Evolutionary conservation across 2,329 filamentous ascomycete species (phyloP).

Genomic region (Eutypa lata): DNA sequence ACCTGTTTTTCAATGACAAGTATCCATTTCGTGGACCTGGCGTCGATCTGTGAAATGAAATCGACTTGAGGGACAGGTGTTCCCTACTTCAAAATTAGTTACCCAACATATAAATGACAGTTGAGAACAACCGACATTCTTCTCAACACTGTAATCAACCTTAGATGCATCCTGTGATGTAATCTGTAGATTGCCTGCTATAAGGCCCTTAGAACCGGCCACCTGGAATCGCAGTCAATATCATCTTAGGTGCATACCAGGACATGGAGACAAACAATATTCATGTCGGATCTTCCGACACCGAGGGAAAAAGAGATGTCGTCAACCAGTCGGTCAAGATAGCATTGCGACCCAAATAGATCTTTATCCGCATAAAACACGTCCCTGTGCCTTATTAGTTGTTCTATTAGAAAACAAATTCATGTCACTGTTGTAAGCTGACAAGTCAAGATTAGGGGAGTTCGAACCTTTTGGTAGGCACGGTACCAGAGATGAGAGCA

Average conservation of each 20-base stretch:
- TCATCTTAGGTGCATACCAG: background rate
- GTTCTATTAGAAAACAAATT: background rate
- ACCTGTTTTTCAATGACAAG: conserved; percentile 80
- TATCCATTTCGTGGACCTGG: conserved; percentile 57
- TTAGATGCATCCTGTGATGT: conserved; percentile 24
- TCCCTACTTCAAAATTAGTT: conserved; percentile 37
- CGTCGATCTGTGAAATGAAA: conserved; percentile 47
- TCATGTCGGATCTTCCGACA: conserved; percentile 61
- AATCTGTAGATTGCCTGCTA: conserved; percentile 56
- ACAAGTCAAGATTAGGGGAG: background rate
- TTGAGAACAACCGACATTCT: conserved; percentile 28
- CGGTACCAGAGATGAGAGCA: conserved; percentile 50
- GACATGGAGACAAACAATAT: conserved; percentile 54
- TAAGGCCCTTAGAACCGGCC: conserved; percentile 70
- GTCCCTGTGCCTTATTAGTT: conserved; percentile 50
- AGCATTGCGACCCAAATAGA: conserved; percentile 65
- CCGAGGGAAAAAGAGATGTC: conserved; percentile 69
- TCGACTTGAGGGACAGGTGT: conserved; percentile 55
- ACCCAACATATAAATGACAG: background rate
- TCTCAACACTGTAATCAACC: conserved; percentile 25
- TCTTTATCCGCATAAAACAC: conserved; percentile 76
- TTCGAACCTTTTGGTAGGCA: conserved; percentile 60
- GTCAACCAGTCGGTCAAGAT: conserved; percentile 71
- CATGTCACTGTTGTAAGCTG: background rate
- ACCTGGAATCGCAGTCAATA: conserved; percentile 42